Conservation (phyloP, 2,329 filamentous ascomycete species). For the Cadophora luteo-olivacea region DNA sequence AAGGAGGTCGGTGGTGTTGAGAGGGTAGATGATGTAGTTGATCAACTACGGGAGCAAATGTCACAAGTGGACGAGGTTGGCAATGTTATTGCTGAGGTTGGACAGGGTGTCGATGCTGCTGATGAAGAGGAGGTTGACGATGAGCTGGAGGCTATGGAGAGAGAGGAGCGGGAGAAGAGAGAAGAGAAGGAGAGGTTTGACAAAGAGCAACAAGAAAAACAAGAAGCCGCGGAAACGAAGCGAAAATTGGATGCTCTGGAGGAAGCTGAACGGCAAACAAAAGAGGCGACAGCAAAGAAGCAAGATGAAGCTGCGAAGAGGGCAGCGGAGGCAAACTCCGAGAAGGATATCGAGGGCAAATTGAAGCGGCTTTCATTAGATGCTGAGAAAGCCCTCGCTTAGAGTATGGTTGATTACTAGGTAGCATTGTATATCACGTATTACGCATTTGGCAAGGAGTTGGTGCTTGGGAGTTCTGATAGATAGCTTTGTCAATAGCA, state of each 20-base stretch:
- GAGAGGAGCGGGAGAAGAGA: constrained; percentile 52
- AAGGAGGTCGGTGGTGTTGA: constrained; percentile 78
- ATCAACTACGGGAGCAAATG: constrained; percentile 80
- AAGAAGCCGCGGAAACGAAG: constrained; percentile 42
- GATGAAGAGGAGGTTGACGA: constrained; percentile 83
- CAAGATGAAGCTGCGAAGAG: constrained; percentile 24
- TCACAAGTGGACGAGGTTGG: constrained; percentile 82
- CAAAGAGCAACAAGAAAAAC: constrained; percentile 40
- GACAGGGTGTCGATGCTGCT: constrained; percentile 55
- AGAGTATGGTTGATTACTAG: neutral
- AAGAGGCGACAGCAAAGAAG: constrained; percentile 28
- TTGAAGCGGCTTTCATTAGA: constrained; percentile 38
- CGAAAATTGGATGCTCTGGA: constrained; percentile 40
- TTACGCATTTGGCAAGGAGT: constrained; percentile 20
- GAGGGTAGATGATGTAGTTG: constrained; percentile 77
- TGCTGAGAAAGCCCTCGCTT: constrained; percentile 24
- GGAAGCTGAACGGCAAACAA: constrained; percentile 35
- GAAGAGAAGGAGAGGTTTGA: constrained; percentile 45
- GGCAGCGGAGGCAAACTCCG: constrained; percentile 15
- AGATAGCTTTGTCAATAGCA: constrained; percentile 25
- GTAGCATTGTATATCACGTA: constrained; percentile 6
- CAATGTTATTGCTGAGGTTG: constrained; percentile 72
- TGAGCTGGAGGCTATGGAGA: constrained; percentile 78
- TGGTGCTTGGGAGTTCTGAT: constrained; percentile 27
- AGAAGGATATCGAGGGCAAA: constrained; percentile 31